Evolutionary conservation across 228 moss, liverwort and hornwort species (phyloP).

Genomic region (Sphagnum fallax): DNA sequence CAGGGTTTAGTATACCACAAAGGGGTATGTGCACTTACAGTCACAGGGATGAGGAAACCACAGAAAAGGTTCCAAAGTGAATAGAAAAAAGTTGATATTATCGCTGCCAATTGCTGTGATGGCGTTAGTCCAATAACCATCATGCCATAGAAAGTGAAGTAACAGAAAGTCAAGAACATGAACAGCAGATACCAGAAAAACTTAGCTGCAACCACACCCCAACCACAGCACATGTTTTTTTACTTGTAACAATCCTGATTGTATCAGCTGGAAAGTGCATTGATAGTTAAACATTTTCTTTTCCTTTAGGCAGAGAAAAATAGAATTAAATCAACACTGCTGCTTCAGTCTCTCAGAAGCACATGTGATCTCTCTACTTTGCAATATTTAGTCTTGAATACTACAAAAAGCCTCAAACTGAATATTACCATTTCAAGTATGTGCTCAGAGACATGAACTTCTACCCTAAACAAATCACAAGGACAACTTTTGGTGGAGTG

Average conservation of each 20-base stretch:
- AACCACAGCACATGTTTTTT: neutral
- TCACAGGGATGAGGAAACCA: conserved; percentile 81
- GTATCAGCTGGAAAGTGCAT: neutral
- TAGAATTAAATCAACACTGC: neutral
- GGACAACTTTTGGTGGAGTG: too few relatives aligned
- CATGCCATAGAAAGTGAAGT: conserved; percentile 99
- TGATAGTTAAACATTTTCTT: too few relatives aligned
- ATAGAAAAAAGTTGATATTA: conserved; percentile 78
- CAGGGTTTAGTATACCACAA: conserved; percentile 24
- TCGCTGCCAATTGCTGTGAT: conserved; percentile 94
- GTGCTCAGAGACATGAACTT: too few relatives aligned
- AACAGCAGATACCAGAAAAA: conserved; percentile 85
- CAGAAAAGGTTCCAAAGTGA: conserved; percentile 97
- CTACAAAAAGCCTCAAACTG: too few relatives aligned
- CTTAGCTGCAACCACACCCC: conserved; percentile 50
- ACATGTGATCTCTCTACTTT: neutral
- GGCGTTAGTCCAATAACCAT: conserved; percentile 92
- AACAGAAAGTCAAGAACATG: conserved; percentile 81
- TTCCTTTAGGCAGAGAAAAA: too few relatives aligned
- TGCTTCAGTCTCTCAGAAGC: neutral
- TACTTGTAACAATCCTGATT: neutral
- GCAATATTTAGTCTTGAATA: too few relatives aligned
- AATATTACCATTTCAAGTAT: too few relatives aligned
- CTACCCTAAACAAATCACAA: too few relatives aligned
- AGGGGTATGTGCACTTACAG: conserved; percentile 68